These are phyloP conservation scores for Kurtzmaniella fragi DNA, from an alignment of 805 yeast genomes.

Conservation along the genomic window DNA sequence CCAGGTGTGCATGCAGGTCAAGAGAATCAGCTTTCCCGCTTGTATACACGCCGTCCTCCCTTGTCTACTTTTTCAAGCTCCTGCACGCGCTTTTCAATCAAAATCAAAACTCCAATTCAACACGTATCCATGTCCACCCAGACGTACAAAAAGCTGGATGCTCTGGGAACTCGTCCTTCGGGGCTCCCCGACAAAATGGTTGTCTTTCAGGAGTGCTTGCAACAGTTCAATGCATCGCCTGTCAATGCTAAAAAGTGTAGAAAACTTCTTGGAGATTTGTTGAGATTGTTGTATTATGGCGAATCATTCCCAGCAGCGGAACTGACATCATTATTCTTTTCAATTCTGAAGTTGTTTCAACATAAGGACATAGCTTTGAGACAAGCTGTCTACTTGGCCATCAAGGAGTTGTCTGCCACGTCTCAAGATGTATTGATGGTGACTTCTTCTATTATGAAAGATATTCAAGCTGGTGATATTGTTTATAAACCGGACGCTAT, in stretches of 20 bases:
- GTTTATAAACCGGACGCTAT: slow-evolving; percentile 92
- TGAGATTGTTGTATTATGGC: slow-evolving; percentile 79
- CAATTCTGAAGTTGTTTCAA: slow-evolving; percentile 91
- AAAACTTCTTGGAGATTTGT: slow-evolving; percentile 69
- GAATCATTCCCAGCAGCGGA: slow-evolving; percentile 84
- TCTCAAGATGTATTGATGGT: slow-evolving; percentile 96
- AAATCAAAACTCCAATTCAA: no score
- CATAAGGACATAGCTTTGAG: slow-evolving; percentile 83
- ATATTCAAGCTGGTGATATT: slow-evolving; percentile 83
- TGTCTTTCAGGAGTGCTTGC: slow-evolving; percentile 90
- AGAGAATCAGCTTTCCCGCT: no score
- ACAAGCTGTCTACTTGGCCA: slow-evolving; percentile 89
- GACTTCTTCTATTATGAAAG: slow-evolving; percentile 96
- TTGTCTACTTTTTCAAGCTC: no score
- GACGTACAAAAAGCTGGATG: slow-evolving; percentile 80
- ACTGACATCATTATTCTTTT: slow-evolving; percentile 88
- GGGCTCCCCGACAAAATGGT: slow-evolving; percentile 91
- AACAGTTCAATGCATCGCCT: slow-evolving; percentile 88
- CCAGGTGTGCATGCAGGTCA: no score
- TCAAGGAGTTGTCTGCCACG: slow-evolving; percentile 79
- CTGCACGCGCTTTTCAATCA: no score
- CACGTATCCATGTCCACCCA: slow-evolving; percentile 63
- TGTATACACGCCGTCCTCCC: no score
- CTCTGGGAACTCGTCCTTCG: slow-evolving; percentile 51
- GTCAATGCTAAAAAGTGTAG: slow-evolving; percentile 87